Evolutionary conservation across 1,139 yeast genomes (phyloP), one percentile per base, ranked within the genome.

Genomic region (Nakaseomyces glabratus): DNA sequence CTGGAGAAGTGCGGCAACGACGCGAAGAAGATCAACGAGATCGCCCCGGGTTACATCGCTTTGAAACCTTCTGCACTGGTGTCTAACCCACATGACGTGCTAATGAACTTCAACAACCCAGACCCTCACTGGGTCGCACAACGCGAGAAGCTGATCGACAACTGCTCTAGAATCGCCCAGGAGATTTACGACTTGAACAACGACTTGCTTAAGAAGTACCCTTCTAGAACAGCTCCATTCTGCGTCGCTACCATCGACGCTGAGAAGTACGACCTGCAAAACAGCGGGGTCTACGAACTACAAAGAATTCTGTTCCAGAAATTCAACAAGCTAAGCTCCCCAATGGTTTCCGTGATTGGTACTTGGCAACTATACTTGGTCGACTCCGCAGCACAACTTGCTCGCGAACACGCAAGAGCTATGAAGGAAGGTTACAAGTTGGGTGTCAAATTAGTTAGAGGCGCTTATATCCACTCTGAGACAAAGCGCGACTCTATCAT

Each of bases 401-500:
- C 73, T 23, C 45, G 61, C 30, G 96, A 88, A 55, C 73, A 76
- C 46, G 62, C 66, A 42, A 65, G 76, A 41, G 95, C 97, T 10
- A 51, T 61, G 40, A 59, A 69, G 40, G 69, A 71, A 42, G 66
- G 69, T 40, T 88, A 86, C 60, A 72, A 82, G 53, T 63, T 86
- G 42, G 97, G 95, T 14, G 68, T 86, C 64, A 90, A 90, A 60
- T 69, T 90, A 38, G 98, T 90, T n/a, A 76, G 98, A 58, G 98
- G 98, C 44, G 98, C 98, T 6, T 90, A 90, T 63, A 75, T 88
- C 44, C 96, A 88, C 58, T 76, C 94, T 3, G 97, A 90, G 62
- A 72, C 80, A 28, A 67, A 80, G 45, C 70, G 96, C 52, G 46
- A 57, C 36, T 47, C 60, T 10, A 76, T 84, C 23, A 82, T 90